A percentile compares a stretch with the other conserved stretches of the same genome.
Evolutionary conservation across 1,284 basidiomycete species (phyloP).

Genomic region (Cutaneotrichosporon spelunceum): DNA sequence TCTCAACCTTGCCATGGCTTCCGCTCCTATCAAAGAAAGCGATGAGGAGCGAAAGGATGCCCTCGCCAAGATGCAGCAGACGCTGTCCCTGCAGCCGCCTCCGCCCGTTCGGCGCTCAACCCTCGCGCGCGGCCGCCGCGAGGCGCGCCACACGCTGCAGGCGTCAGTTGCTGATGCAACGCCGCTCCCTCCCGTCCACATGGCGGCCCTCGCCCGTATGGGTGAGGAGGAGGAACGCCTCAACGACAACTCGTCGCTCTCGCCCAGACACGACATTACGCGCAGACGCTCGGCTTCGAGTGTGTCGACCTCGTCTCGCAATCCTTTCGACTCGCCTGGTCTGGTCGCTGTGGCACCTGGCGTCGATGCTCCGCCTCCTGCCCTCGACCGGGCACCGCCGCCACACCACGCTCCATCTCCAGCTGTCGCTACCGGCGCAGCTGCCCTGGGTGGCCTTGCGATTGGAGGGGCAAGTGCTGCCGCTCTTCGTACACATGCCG

Average conservation of each 20-base stretch:
- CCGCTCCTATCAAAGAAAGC: conserved; percentile 52
- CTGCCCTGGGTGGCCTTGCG: not conserved
- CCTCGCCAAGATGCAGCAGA: conserved; percentile 54
- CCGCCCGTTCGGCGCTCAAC: conserved; percentile 47
- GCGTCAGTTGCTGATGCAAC: conserved; percentile 10
- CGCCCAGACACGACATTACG: conserved; percentile 3
- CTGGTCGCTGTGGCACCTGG: not conserved
- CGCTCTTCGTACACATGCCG: not conserved
- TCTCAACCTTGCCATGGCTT: conserved; percentile 49
- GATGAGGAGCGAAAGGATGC: conserved; percentile 54
- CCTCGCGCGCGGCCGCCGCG: conserved; percentile 53
- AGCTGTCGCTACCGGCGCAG: not conserved
- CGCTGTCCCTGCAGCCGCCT: conserved; percentile 41
- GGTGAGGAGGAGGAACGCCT: conserved; percentile 14
- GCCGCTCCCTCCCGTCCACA: conserved; percentile 14
- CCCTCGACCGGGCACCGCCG: not conserved
- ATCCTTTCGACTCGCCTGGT: conserved; percentile 46
- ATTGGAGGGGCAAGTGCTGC: conserved; percentile 12
- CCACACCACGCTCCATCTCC: no score
- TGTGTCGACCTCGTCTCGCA: conserved; percentile 30
- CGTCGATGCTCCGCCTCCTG: not conserved
- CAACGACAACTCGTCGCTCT: conserved; percentile 7
- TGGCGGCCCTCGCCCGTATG: conserved; percentile 13
- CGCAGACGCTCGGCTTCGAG: conserved; percentile 36
- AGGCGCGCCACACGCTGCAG: conserved; percentile 54